phyloP scores from a whole-genome alignment of 345 rosid genomes.

The Boechera stricta region DNA sequence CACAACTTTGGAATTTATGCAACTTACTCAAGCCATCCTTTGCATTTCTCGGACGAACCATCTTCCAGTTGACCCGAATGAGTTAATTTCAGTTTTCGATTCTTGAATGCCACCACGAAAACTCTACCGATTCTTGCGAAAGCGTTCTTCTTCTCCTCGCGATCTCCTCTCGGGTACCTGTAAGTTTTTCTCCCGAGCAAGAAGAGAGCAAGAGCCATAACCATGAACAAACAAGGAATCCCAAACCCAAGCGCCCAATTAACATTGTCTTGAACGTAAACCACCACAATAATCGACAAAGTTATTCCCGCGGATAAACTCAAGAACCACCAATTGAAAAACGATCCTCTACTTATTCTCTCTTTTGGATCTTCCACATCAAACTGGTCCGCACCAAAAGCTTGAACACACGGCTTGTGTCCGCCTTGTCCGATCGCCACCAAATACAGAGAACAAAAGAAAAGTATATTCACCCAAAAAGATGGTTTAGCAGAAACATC shows the following conservation, averaged over 20 bases:
- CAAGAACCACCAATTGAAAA: constrained; percentile 49
- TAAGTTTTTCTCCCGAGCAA: constrained; percentile 42
- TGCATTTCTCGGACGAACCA: constrained; percentile 6
- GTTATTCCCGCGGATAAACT: constrained; percentile 40
- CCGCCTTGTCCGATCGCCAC: constrained; percentile 46
- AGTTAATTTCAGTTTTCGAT: constrained; percentile 25
- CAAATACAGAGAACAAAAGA: constrained; percentile 45
- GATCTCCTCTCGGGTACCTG: constrained; percentile 20
- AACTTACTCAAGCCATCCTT: constrained; percentile 32
- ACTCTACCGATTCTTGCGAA: constrained; percentile 42
- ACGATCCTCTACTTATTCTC: constrained; percentile 35
- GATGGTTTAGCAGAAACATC: constrained; percentile 28
- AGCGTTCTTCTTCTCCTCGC: constrained; percentile 23
- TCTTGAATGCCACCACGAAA: constrained; percentile 37
- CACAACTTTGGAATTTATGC: neutral
- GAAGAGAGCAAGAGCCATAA: constrained; percentile 42
- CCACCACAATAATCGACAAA: constrained; percentile 36
- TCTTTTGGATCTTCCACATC: constrained; percentile 40
- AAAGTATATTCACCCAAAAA: constrained; percentile 41
- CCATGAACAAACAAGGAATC: constrained; percentile 46
- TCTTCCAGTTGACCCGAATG: constrained; percentile 7
- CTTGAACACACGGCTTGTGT: constrained; percentile 49
- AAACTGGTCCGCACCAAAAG: constrained; percentile 49
- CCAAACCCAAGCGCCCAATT: constrained; percentile 47
- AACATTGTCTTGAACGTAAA: constrained; percentile 42